These are phyloP conservation scores for Mycosphaerelloides madeirae DNA, from an alignment of 2,329 filamentous ascomycete species.

Conservation along the genomic window DNA sequence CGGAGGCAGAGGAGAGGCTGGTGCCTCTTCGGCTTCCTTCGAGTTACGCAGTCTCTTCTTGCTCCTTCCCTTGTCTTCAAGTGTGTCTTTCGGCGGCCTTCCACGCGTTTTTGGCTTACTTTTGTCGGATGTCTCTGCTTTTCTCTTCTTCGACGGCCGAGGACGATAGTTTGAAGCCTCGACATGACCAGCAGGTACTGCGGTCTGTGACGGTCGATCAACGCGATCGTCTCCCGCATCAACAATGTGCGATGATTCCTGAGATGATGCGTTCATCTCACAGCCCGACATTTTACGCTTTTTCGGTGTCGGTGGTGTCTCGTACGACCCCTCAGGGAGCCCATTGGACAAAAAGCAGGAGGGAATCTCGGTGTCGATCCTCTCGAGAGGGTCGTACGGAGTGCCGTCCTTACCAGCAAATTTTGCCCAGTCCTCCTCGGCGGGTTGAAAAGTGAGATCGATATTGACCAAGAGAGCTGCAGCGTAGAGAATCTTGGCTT, in stretches of 20 bases:
- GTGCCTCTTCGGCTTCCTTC: neutral
- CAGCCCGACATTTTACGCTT: neutral
- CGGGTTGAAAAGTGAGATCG: conserved; percentile 17
- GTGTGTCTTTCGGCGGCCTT: neutral
- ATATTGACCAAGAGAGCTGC: conserved; percentile 31
- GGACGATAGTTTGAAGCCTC: too few species aligned
- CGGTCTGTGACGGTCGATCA: neutral
- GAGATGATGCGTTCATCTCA: neutral
- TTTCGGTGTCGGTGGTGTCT: conserved; percentile 2
- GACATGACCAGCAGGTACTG: too few species aligned
- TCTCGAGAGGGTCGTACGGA: conserved; percentile 31
- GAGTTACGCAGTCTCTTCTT: conserved; percentile 2
- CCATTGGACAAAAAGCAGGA: conserved; percentile 31
- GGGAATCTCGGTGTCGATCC: conserved; percentile 36
- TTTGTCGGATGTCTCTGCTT: neutral
- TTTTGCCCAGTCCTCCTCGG: conserved; percentile 26
- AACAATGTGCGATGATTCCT: neutral
- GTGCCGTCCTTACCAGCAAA: conserved; percentile 30
- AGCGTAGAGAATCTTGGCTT: conserved; percentile 35
- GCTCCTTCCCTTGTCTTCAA: neutral
- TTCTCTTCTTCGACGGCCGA: neutral
- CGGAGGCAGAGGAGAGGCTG: conserved; percentile 4
- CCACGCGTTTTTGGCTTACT: conserved; percentile 2
- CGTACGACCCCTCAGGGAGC: conserved; percentile 21
- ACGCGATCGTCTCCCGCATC: too few species aligned